Evolutionary conservation across 495 filamentous ascomycete genomes (phyloP), one percentile per base, ranked within the genome.

Genomic region (Hyaloscypha bicolor): DNA sequence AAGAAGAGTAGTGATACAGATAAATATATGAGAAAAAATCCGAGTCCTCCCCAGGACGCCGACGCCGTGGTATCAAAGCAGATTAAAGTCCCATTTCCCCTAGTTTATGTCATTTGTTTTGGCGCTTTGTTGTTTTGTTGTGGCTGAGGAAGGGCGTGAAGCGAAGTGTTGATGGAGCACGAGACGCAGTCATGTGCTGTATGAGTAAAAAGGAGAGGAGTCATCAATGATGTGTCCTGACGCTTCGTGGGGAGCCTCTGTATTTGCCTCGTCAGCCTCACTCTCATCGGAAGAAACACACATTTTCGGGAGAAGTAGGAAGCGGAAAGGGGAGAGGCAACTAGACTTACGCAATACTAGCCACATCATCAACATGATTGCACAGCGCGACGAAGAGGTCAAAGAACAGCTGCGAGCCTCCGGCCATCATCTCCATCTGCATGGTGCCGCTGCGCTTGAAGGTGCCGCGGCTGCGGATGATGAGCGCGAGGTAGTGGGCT

Each of bases 361-460:
- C 55, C 60, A 96, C 85, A 79, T 96, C 93, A 83, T 96, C 93
- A 75, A 97, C 88, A 82, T 96, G 92, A 80, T 96, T 96, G 85
- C 93, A 95, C 91, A 97, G 91, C 68, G 93, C 93, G 73, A 97
- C 93, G 79, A 97, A 97, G 77, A 97, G 83, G 85, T 97, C 93
- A 81, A 97, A 97, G 85, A 96, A 97, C 76, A 97, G 84, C 82
- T 91, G 88, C 75, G 88, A 89, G 74, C 89, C 93, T 68, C 91
- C 92, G 77, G 87, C 88, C 80, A 96, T 91, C 93, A 97, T 97
- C 85, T 97, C 93, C 82, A 90, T 88, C 86, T 96, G 93, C 93
- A 97, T 94, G 73, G 93, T 96, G 77, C 93, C 93, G 81, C 93
- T 96, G 78, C 88, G 87, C 88, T 96, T 96, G 83, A 97, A 97